These are phyloP conservation scores for Scolecobasidium constrictum DNA, from an alignment of 2,329 filamentous ascomycete species.

Conservation along the genomic window DNA sequence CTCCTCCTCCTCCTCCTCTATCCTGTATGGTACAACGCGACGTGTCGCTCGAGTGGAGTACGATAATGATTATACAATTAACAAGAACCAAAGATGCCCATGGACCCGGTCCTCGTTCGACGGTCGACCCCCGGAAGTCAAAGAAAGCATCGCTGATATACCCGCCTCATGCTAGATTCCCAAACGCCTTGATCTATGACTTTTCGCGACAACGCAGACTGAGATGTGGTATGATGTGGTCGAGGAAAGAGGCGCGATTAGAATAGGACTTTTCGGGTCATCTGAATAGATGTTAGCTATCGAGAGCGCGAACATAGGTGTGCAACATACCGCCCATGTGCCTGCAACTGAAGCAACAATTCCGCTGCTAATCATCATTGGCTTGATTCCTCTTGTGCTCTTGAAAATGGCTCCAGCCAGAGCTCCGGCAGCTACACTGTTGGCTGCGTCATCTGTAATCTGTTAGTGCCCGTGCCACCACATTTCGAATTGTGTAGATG, in stretches of 20 bases:
- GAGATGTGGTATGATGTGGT: neutral
- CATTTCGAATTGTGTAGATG: neutral
- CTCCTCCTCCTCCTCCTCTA: no score
- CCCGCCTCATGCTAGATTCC: neutral
- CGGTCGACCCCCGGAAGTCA: no score
- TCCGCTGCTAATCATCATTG: conserved; percentile 89
- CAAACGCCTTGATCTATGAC: neutral
- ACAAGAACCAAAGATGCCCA: no score
- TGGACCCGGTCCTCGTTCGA: no score
- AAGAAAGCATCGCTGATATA: neutral
- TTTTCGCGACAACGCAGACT: neutral
- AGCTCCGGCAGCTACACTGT: conserved; percentile 75
- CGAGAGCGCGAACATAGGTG: neutral
- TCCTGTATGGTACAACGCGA: neutral
- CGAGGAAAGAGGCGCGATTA: neutral
- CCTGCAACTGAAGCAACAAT: conserved; percentile 81
- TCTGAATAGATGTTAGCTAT: neutral
- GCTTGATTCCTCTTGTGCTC: conserved; percentile 78
- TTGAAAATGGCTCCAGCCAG: conserved; percentile 94
- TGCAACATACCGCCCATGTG: conserved; percentile 70
- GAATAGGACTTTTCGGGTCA: conserved; percentile 6
- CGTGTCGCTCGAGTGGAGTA: conserved; percentile 8
- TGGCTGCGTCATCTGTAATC: conserved; percentile 54
- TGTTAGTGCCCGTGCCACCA: conserved; percentile 1
- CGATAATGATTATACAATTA: conserved; percentile 5